Evolutionary conservation across 352 stramenopile genomes (phyloP).

Genomic region (Thalassiosira sp.): DNA sequence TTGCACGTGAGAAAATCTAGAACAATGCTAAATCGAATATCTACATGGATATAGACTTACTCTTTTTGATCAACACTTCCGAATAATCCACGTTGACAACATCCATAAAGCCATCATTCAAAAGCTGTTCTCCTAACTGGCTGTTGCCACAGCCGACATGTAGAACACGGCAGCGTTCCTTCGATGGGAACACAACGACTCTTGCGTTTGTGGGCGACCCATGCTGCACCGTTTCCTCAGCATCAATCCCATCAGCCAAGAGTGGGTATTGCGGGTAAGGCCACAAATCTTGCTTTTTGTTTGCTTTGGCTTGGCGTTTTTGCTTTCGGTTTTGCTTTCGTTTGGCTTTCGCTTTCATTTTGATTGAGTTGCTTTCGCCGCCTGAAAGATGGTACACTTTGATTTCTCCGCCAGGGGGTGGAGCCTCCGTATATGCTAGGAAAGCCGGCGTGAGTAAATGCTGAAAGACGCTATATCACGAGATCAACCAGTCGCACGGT

Average conservation of each 20-base stretch:
- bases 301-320: no score
- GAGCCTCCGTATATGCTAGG: conserved; percentile 22
- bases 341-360: no score
- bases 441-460: conserved; percentile 33
- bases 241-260: conserved; percentile 2
- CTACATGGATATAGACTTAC: conserved; percentile 23
- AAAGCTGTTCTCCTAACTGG: conserved; percentile 63
- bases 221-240: conserved; percentile 9
- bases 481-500: conserved; percentile 47
- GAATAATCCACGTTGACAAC: conserved; percentile 74
- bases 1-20: neutral
- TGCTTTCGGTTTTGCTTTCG: no score
- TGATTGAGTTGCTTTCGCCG: no score
- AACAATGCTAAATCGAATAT: conserved; percentile 2
- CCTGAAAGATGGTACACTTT: conserved; percentile 15
- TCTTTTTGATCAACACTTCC: conserved; percentile 54
- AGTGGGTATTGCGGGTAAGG: no score
- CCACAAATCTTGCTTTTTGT: no score
- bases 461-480: conserved; percentile 25
- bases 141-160: conserved; percentile 66
- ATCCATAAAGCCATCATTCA: conserved; percentile 60
- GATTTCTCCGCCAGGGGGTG: conserved; percentile 31
- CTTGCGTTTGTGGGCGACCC: neutral
- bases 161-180: conserved; percentile 53
- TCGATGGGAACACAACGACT: conserved; percentile 56